These are phyloP conservation scores for Houttuynia cordata DNA, from an alignment of 164 flowering plant species.

Conservation along the genomic window DNA sequence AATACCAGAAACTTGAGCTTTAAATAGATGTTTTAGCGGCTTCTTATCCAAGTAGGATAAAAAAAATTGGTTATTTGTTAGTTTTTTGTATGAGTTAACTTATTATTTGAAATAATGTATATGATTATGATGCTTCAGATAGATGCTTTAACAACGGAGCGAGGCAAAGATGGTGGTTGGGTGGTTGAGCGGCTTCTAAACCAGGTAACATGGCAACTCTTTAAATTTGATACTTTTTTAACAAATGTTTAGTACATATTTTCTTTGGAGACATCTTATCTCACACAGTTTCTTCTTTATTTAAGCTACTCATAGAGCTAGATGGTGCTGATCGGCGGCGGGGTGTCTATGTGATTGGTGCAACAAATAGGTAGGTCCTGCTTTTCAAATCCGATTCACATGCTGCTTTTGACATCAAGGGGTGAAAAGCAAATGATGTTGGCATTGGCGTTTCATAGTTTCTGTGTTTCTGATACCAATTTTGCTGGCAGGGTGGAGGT, in stretches of 20 bases:
- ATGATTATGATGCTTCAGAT: conserved; percentile 30
- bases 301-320: conserved; percentile 83
- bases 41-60: no score
- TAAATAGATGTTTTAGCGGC: no score
- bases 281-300: neutral
- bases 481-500: conserved; percentile 51
- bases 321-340: conserved; percentile 69
- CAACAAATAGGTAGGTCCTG: conserved; percentile 75
- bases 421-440: neutral
- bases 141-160: conserved; percentile 77
- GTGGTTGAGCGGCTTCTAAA: conserved; percentile 68
- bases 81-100: neutral
- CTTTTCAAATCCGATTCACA: neutral
- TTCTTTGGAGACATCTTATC: neutral
- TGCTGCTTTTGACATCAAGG: neutral
- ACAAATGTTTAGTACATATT: neutral
- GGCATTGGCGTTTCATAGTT: neutral
- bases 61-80: neutral
- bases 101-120: neutral
- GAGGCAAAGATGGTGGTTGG: conserved; percentile 84
- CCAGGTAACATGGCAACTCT: conserved; percentile 55
- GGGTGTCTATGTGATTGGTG: conserved; percentile 89
- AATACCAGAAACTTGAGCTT: no score
- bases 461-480: no score
- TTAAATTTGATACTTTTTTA: neutral